A percentile compares a stretch with the other conserved stretches of the same genome.
phyloP scores from a whole-genome alignment of 208 protist species.

The Crithidia acanthocephali region DNA sequence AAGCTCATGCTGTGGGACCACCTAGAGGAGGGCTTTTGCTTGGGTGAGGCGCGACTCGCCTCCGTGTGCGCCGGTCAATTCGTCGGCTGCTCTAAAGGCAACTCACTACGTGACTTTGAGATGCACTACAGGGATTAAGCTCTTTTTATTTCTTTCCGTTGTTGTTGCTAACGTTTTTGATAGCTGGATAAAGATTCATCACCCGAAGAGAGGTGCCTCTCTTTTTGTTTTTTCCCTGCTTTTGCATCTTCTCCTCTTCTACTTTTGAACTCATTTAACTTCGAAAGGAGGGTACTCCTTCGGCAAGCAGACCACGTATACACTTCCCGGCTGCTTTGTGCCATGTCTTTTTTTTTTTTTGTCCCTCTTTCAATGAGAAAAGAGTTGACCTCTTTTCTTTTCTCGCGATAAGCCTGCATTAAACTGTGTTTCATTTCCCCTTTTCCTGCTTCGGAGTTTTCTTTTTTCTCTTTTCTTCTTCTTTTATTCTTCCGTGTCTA shows the following conservation, averaged over 20 bases:
- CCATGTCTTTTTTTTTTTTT: constrained; percentile 7
- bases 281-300: too few species aligned
- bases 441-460: not conserved
- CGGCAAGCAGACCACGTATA: not conserved
- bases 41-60: constrained; percentile 35
- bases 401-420: not conserved
- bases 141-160: too few species aligned
- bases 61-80: constrained; percentile 43
- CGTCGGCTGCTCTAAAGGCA: constrained; percentile 31
- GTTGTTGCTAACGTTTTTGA: too few species aligned
- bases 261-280: too few species aligned
- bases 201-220: too few species aligned
- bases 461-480: not conserved
- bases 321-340: not conserved
- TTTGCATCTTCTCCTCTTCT: constrained; percentile 16
- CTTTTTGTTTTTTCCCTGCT: too few species aligned
- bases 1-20: constrained; percentile 35
- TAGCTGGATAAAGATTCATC: too few species aligned
- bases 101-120: constrained; percentile 46
- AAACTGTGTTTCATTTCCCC: not conserved
- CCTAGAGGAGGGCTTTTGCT: constrained; percentile 24
- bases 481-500: constrained; percentile 1
- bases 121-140: not conserved
- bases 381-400: not conserved
- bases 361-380: not conserved